Evolutionary conservation across 495 filamentous ascomycete genomes (phyloP), one percentile per base, ranked within the genome.

Genomic region (Penicillium verhagenii): DNA sequence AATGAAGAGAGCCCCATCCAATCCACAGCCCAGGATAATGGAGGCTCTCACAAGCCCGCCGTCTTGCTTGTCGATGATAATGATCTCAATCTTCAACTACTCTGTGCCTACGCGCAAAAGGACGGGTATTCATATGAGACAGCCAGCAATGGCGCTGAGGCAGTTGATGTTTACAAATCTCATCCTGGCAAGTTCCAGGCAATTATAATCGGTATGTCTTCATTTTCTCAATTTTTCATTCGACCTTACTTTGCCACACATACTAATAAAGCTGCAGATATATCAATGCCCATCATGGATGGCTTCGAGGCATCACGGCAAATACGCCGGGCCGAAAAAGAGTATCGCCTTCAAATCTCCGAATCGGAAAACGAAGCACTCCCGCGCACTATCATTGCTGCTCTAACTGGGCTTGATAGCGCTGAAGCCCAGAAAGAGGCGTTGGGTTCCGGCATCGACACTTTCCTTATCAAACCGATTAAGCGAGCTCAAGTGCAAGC

Each of bases 201-300:
- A 4, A 60, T 78, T 16, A 70, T 82, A 18, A 82, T 84, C 78
- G 80, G 69, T 72, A 61, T 23, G 50, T 19, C 13, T 11, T 11
- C 2, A 33, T 26, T 14, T 0, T 16, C 16, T 11, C 2, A 33
- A 37, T 14, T 0, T 5, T 49, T 16, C 14, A 16, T 21, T 28
- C 25, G 10, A 2, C 28, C 10, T n/a, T 3, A 13, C 33, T 35
- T 16, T n/a, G 28, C 33, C 13, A 5, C 13, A n/a, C 1, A 28
- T 46, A 21, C 43, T 46, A 46, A 46, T 19, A 4, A 26, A 2
- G 5, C 21, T 11, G 5, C 43, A 72, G 69, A 82, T 60, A 79
- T 85, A 8, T 75, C 73, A 38, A 86, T 86, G 83, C 82, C 83
- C 0, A 59, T 81, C 40, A 84, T 84, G 80, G 70, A 79, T 50